These are phyloP conservation scores for Mycena sp. DNA, from an alignment of 1,284 basidiomycete species.

Conservation along the genomic window DNA sequence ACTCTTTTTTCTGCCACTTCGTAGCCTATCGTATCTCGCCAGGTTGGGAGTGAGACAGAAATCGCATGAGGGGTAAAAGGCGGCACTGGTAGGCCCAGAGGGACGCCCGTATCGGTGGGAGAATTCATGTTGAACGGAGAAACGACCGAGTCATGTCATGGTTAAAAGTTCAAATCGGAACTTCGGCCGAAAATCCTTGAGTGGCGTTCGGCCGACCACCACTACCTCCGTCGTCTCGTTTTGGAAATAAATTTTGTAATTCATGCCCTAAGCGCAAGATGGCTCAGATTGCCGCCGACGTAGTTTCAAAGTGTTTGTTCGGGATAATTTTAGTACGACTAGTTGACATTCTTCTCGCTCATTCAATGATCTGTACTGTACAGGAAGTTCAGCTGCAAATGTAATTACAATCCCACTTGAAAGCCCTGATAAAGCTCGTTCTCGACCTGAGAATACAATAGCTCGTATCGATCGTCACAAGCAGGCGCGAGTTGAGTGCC, in stretches of 20 bases:
- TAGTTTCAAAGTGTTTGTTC: too few relatives aligned
- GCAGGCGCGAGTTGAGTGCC: conserved; percentile 8
- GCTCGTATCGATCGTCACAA: neutral
- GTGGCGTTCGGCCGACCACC: neutral
- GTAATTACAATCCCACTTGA: too few relatives aligned
- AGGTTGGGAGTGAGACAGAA: conserved; percentile 95
- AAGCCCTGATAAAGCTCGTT: conserved; percentile 18
- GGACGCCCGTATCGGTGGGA: conserved; percentile 32
- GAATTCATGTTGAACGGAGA: neutral
- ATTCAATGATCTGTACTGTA: too few relatives aligned
- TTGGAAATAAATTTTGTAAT: too few relatives aligned
- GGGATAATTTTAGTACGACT: too few relatives aligned
- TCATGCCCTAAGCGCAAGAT: too few relatives aligned
- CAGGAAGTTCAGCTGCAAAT: too few relatives aligned
- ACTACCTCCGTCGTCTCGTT: too few relatives aligned
- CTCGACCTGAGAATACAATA: neutral
- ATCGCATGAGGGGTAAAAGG: conserved; percentile 89
- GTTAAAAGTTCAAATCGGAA: neutral
- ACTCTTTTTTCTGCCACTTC: conserved; percentile 93
- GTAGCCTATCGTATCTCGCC: conserved; percentile 94
- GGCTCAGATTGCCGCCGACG: too few relatives aligned
- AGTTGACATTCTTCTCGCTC: too few relatives aligned
- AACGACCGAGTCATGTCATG: neutral
- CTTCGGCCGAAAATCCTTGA: neutral
- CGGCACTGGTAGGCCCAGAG: conserved; percentile 68